A percentile compares a stretch with the other conserved stretches of the same genome.
These are phyloP conservation scores for Eimeria praecox DNA, from an alignment of 169 alveolate genomes.

Conservation along the genomic window DNA sequence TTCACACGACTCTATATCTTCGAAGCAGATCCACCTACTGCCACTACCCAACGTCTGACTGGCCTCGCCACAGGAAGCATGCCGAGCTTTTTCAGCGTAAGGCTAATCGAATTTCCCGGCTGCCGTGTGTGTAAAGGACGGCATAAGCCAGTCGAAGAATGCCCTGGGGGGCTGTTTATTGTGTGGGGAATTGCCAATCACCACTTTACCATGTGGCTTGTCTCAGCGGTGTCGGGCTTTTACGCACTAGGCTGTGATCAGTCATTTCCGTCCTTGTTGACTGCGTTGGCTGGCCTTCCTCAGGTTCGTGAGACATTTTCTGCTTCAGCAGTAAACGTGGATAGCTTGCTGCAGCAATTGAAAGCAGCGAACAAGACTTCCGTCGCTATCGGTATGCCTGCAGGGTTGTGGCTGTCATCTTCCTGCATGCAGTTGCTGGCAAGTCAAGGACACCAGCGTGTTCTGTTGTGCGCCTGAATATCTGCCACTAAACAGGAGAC, in stretches of 20 bases:
- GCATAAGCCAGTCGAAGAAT: not conserved
- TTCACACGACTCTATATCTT: conserved; percentile 81
- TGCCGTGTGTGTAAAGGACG: not conserved
- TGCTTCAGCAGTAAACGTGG: conserved; percentile 84
- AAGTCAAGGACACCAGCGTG: not conserved
- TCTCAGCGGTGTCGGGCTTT: not conserved
- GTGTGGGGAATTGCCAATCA: not conserved
- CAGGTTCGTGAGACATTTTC: conserved; percentile 87
- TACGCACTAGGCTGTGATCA: not conserved
- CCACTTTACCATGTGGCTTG: not conserved
- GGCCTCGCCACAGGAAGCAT: conserved; percentile 88
- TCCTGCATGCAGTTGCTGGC: not conserved
- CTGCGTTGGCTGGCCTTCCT: not conserved
- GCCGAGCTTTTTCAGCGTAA: conserved; percentile 84
- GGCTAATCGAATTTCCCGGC: not conserved
- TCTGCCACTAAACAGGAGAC: conserved; percentile 85
- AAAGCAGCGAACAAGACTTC: conserved; percentile 76
- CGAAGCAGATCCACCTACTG: conserved; percentile 90
- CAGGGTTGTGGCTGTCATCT: not conserved
- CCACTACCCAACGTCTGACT: conserved; percentile 88
- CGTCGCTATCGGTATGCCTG: conserved; percentile 83
- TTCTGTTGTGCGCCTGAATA: not conserved
- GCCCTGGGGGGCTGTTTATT: not conserved
- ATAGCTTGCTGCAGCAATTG: conserved; percentile 86
- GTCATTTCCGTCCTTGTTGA: not conserved